Base-by-base conservation (phyloP, 331 rosid genomes). In the Quercus phellos region DNA sequence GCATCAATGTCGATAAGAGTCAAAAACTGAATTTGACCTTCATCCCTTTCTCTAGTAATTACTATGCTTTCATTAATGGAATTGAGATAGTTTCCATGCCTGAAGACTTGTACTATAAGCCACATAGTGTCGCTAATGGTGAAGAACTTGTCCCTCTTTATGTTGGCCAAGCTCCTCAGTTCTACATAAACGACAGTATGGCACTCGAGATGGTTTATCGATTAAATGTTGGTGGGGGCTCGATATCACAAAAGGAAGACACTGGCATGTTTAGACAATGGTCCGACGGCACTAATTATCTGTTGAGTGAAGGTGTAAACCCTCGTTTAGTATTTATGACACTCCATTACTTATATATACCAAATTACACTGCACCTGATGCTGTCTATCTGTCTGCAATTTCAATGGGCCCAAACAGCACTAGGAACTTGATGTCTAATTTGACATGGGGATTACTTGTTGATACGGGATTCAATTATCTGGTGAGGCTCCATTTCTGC, bases 181-280 rank as follows among this genome's bases (percentile, higher is more conserved):
- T 8, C 51, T 18, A 9, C 3, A 34, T 66, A 17, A 3, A 32
- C 16, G 0, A 66, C 14, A 3, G 9, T 13, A 18, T 8, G 70
- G 51, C 70, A 66, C 14, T 34, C 14, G 51, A 66, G 26, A 66
- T 16, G 70, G 13, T 66, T 32, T 5, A 3, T 8, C 70, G 50
- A 16, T 30, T 79, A 14, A 73, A 85, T 32, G 2, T 85, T 0
- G 86, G 89, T 2, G 84, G 86, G 30, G 1, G 4, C 0, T 0
- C 0, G 6, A 16, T 82, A 32, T 12, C 61, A 2, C 1, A 30
- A 13, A 0, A 0, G 1, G 4, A 14, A 0, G 86, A 79, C 68
- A 66, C 27, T 18, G 71, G 51, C 16, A 66, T 66, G 71, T 66
- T 66, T 18, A 66, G 71, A 18, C 3, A 66, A 66, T 66, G 71